A percentile compares a stretch with the other conserved stretches of the same genome.
phyloP scores from a whole-genome alignment of 768 basidiomycete genomes.

The Mycena leptocephala region DNA sequence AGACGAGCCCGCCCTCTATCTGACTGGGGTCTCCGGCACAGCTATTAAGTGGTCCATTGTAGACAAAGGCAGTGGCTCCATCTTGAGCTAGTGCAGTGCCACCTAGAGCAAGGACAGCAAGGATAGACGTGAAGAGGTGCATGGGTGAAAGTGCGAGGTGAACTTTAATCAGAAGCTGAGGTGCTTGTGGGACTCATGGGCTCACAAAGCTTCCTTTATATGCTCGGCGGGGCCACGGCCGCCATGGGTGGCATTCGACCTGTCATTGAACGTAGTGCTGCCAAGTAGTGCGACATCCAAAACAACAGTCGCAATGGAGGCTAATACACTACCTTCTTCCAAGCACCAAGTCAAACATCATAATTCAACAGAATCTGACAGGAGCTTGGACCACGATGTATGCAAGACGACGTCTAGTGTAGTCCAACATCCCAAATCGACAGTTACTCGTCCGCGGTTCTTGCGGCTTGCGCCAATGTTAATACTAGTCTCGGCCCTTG shows the following conservation, averaged over 20 bases:
- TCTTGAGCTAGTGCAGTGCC: neutral
- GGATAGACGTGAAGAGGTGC: neutral
- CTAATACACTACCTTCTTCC: neutral
- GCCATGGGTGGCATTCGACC: neutral
- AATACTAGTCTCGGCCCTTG: neutral
- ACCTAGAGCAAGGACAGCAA: neutral
- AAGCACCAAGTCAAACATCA: neutral
- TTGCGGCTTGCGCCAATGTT: too few relatives aligned
- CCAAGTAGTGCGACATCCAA: neutral
- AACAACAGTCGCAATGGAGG: neutral
- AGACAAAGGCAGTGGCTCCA: too few relatives aligned
- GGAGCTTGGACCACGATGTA: neutral
- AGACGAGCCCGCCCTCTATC: too few relatives aligned
- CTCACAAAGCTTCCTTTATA: neutral
- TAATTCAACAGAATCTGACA: neutral
- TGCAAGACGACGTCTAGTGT: neutral
- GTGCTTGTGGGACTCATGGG: neutral
- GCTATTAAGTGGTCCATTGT: too few relatives aligned
- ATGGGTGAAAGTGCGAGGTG: neutral
- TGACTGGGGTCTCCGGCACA: too few relatives aligned
- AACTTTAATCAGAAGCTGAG: neutral
- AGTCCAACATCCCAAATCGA: neutral
- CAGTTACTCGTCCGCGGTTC: neutral
- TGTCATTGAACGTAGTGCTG: neutral
- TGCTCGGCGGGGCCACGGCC: neutral